These are phyloP conservation scores for Phytophthora pini DNA, from an alignment of 352 stramenopile genomes.

Conservation along the genomic window DNA sequence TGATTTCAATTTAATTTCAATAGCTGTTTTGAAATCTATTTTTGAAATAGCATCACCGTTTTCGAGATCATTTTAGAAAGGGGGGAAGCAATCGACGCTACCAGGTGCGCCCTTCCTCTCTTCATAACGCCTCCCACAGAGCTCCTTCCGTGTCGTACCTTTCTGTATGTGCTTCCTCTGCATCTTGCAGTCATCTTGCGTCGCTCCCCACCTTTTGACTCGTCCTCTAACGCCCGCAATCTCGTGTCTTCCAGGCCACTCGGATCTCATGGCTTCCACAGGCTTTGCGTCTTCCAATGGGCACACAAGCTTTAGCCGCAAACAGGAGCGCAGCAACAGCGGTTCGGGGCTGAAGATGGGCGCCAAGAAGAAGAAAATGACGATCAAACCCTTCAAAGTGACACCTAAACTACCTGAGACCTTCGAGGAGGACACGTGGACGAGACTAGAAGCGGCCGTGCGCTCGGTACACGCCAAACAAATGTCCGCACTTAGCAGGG, in stretches of 20 bases:
- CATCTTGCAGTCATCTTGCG: neutral
- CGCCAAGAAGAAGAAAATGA: constrained; percentile 81
- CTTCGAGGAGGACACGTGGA: constrained; percentile 86
- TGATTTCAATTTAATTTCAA: too few relatives aligned
- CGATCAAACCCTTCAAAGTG: constrained; percentile 87
- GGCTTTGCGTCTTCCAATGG: constrained; percentile 35
- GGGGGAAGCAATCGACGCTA: constrained; percentile 7
- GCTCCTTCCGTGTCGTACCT: too few relatives aligned
- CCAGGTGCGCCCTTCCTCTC: constrained; percentile 4
- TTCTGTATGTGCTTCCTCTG: neutral
- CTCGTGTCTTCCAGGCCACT: neutral
- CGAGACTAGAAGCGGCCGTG: constrained; percentile 70
- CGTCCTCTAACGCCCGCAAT: constrained; percentile 10
- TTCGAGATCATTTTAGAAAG: constrained; percentile 20
- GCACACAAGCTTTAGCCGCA: constrained; percentile 33
- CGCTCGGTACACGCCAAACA: constrained; percentile 73
- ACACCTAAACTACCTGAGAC: constrained; percentile 72
- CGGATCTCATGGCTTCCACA: constrained; percentile 35
- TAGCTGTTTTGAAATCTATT: too few relatives aligned
- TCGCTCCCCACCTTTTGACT: neutral
- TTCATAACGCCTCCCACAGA: neutral
- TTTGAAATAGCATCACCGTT: neutral
- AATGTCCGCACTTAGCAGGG: constrained; percentile 65
- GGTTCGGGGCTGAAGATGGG: constrained; percentile 25
- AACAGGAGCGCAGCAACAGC: constrained; percentile 42